Evolutionary conservation across 352 stramenopile species (phyloP).

Genomic region (Pythium aristosporum): DNA sequence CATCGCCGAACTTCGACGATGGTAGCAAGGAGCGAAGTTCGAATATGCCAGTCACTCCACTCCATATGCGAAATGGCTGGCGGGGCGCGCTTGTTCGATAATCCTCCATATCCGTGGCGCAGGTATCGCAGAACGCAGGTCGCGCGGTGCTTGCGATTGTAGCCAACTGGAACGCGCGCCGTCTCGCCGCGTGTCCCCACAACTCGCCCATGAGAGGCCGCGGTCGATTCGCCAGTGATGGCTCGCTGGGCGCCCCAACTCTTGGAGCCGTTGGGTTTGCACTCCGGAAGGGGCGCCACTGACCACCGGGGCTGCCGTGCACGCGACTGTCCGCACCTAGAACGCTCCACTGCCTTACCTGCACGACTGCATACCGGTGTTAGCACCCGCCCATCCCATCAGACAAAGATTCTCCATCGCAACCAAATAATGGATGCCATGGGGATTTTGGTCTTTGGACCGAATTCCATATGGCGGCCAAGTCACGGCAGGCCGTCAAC

Average conservation of each 20-base stretch:
- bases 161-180: neutral
- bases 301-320: neutral
- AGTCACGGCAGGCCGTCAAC: too few species aligned
- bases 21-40: too few species aligned
- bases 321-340: too few species aligned
- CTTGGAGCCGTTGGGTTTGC: constrained; percentile 1
- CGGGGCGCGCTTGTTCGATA: neutral
- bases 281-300: neutral
- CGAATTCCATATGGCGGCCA: too few species aligned
- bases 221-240: neutral
- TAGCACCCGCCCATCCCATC: too few species aligned
- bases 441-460: too few species aligned
- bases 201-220: neutral
- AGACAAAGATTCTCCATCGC: too few species aligned
- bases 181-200: neutral
- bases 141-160: constrained; percentile 4
- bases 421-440: too few species aligned
- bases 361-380: too few species aligned
- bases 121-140: neutral
- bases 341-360: too few species aligned
- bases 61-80: neutral
- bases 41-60: too few species aligned
- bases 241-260: neutral
- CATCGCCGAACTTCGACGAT: too few species aligned
- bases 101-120: neutral